Evolutionary conservation across 768 basidiomycete species (phyloP).

Genomic region (Mycena metata): DNA sequence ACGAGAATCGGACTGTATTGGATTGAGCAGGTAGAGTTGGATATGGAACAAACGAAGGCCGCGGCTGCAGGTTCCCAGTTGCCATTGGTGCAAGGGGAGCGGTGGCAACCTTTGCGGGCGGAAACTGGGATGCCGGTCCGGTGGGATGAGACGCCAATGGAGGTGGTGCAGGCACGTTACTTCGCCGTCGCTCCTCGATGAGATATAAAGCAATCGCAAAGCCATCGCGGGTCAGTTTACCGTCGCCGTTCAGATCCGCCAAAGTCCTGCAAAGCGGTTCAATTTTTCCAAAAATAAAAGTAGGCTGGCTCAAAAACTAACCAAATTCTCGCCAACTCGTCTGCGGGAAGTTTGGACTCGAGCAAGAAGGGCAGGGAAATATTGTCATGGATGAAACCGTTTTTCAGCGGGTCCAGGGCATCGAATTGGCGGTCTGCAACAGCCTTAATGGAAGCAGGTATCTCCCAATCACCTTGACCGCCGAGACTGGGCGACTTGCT

Average conservation of each 20-base stretch:
- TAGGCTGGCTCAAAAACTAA: slow-evolving; percentile 43
- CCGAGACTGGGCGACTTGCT: slow-evolving; percentile 7
- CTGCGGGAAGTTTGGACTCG: slow-evolving; percentile 59
- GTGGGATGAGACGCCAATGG: too few species aligned
- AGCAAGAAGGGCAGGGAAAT: slow-evolving; percentile 67
- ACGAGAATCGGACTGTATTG: slow-evolving; percentile 24
- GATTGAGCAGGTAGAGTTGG: slow-evolving; percentile 25
- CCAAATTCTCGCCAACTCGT: slow-evolving; percentile 62
- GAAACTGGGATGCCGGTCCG: neutral
- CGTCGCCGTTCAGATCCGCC: slow-evolving; percentile 61
- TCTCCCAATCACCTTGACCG: slow-evolving; percentile 56
- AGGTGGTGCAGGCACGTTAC: slow-evolving; percentile 48
- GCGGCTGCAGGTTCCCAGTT: slow-evolving; percentile 11
- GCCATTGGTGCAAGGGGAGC: too few species aligned
- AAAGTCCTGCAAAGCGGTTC: slow-evolving; percentile 55
- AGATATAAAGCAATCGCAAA: slow-evolving; percentile 68
- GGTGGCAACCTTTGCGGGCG: slow-evolving; percentile 4
- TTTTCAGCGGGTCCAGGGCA: slow-evolving; percentile 54
- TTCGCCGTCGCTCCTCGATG: slow-evolving; percentile 61
- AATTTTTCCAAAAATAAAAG: neutral
- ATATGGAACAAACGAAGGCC: slow-evolving; percentile 17
- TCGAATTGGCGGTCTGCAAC: slow-evolving; percentile 61
- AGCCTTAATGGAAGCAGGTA: slow-evolving; percentile 56
- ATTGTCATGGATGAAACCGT: slow-evolving; percentile 62
- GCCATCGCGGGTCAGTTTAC: slow-evolving; percentile 60